A percentile compares a stretch with the other conserved stretches of the same genome.
Evolutionary conservation across 2,329 filamentous ascomycete genomes (phyloP).

Genomic region (Laburnicola sp.): DNA sequence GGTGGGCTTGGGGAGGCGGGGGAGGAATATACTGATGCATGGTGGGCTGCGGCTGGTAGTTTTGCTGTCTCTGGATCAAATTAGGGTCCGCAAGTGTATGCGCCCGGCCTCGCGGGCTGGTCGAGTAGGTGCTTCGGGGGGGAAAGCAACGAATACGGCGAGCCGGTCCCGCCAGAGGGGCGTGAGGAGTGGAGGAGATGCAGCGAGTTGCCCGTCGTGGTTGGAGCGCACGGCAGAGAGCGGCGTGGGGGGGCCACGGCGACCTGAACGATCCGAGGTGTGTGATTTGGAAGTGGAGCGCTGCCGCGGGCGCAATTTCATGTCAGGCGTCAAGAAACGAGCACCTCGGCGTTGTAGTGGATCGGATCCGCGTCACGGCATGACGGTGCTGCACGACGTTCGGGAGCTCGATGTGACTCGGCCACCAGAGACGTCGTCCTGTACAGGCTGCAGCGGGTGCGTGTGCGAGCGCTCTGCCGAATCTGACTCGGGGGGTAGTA

Average conservation of each 20-base stretch:
- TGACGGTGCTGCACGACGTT: conserved; percentile 18
- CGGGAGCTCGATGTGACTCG: conserved; percentile 8
- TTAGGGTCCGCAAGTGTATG: conserved; percentile 48
- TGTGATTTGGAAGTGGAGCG: conserved; percentile 38
- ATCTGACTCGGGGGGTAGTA: conserved; percentile 7
- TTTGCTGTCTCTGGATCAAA: conserved; percentile 32
- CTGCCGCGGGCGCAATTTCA: conserved; percentile 38
- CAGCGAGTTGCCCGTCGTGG: conserved; percentile 21
- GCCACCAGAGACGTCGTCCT: conserved; percentile 1
- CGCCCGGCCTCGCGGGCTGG: conserved; percentile 48
- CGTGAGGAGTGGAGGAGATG: conserved; percentile 38
- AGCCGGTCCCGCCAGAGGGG: conserved; percentile 42
- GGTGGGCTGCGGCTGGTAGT: conserved; percentile 28
- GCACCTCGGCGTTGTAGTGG: conserved; percentile 25
- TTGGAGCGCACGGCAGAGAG: conserved; percentile 30
- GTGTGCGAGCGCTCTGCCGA: not conserved
- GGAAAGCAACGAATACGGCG: conserved; percentile 46
- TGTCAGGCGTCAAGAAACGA: conserved; percentile 18
- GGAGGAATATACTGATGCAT: conserved; percentile 54
- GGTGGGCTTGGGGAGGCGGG: conserved; percentile 55
- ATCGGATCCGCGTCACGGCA: conserved; percentile 29
- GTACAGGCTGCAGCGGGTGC: not conserved
- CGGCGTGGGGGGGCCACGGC: conserved; percentile 31
- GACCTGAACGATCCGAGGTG: conserved; percentile 28
- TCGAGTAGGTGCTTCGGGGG: conserved; percentile 27